Conservation (phyloP, 169 alveolate genomes). For the Pseudocohnilembus persalinus region DNA sequence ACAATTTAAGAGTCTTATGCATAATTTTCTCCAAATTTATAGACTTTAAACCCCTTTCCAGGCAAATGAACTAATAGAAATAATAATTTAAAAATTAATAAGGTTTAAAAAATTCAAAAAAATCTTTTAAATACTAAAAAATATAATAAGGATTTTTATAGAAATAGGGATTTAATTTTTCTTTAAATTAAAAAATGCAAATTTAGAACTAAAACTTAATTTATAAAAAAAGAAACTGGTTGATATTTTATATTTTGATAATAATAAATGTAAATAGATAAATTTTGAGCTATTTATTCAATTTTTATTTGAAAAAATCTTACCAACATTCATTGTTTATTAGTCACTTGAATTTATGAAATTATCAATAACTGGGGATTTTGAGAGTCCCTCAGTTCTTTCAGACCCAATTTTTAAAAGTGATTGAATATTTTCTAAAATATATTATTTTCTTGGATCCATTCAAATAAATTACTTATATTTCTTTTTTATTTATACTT, state of each 20-base stretch:
- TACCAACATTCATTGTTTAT: constrained; percentile 2
- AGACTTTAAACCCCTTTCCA: background rate
- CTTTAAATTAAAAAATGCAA: no score
- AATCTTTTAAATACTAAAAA: no score
- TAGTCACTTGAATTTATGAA: constrained; percentile 1
- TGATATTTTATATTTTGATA: constrained; percentile 12
- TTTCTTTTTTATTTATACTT: background rate
- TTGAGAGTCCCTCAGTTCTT: background rate
- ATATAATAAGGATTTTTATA: no score
- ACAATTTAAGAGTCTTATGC: background rate
- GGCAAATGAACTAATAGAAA: background rate
- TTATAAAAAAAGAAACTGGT: background rate
- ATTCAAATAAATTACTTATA: background rate
- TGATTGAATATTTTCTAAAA: constrained; percentile 3
- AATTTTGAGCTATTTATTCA: background rate
- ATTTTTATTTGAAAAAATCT: background rate
- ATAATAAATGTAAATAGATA: background rate
- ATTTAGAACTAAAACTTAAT: background rate
- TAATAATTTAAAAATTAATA: no score
- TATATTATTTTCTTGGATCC: constrained; percentile 21
- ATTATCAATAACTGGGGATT: background rate
- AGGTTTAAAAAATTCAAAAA: no score
- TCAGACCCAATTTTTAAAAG: constrained; percentile 6
- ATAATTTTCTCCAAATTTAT: background rate
- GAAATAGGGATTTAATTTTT: background rate